phyloP scores from a whole-genome alignment of 768 basidiomycete genomes.

The Suillus decipiens region DNA sequence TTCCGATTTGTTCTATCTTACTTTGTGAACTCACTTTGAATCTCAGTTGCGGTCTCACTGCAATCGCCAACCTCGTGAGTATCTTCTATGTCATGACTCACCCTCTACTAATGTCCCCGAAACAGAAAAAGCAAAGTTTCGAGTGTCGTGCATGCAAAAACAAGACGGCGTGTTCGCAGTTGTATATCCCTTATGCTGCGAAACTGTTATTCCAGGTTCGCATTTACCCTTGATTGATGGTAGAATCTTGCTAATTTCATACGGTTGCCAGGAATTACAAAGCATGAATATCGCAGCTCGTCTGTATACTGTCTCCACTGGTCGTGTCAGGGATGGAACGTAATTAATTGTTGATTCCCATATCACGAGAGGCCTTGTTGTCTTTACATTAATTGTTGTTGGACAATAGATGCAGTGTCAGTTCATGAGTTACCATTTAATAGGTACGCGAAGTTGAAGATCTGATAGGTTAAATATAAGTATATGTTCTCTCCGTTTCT shows the following conservation, averaged over 20 bases:
- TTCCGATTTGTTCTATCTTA: not conserved
- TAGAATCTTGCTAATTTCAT: constrained; percentile 5
- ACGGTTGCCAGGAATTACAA: constrained; percentile 71
- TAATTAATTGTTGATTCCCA: not conserved
- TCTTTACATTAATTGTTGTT: constrained; percentile 19
- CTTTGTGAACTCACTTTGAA: constrained; percentile 12
- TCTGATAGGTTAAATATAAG: too few relatives aligned
- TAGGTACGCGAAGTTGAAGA: not conserved
- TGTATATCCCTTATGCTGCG: constrained; percentile 95
- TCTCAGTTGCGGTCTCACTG: constrained; percentile 87
- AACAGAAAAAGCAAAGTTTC: constrained; percentile 95
- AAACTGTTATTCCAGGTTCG: constrained; percentile 92
- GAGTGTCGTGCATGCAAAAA: constrained; percentile 98
- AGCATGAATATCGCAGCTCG: constrained; percentile 95
- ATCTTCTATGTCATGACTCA: constrained; percentile 2
- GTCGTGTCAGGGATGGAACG: constrained; percentile 68
- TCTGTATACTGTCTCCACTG: constrained; percentile 83
- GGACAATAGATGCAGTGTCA: not conserved
- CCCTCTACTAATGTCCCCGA: constrained; percentile 12
- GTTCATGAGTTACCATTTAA: not conserved
- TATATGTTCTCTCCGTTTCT: too few relatives aligned
- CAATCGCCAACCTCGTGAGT: constrained; percentile 92
- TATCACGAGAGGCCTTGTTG: constrained; percentile 31
- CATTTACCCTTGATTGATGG: constrained; percentile 9
- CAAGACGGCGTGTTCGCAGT: constrained; percentile 90